These are phyloP conservation scores for Apiospora hydei DNA, from an alignment of 2,329 filamentous ascomycete species.

Conservation along the genomic window DNA sequence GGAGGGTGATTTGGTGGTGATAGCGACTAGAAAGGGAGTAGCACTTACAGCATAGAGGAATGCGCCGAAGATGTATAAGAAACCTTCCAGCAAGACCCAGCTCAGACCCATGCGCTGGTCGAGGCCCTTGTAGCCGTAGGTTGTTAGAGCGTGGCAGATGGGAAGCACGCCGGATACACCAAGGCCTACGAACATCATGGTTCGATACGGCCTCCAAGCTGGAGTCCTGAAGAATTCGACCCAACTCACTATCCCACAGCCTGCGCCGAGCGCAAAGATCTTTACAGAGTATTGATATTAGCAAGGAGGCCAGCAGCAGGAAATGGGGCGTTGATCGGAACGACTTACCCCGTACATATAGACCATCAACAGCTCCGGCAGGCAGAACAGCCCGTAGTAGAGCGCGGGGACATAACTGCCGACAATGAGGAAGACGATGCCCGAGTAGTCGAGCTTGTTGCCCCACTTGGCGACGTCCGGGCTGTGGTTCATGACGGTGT, in stretches of 20 bases:
- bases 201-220: conserved; percentile 82
- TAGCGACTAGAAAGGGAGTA: background rate
- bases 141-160: conserved; percentile 74
- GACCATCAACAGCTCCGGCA: conserved; percentile 66
- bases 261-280: conserved; percentile 81
- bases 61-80: conserved; percentile 86
- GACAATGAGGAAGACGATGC: conserved; percentile 90
- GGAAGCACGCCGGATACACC: conserved; percentile 86
- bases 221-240: conserved; percentile 86
- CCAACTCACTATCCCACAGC: conserved; percentile 79
- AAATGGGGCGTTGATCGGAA: background rate
- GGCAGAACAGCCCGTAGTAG: conserved; percentile 84
- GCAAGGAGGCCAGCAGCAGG: background rate
- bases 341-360: conserved; percentile 79
- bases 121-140: conserved; percentile 73
- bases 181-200: conserved; percentile 87
- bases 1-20: background rate
- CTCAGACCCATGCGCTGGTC: conserved; percentile 78
- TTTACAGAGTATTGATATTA: conserved; percentile 42
- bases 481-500: conserved; percentile 87
- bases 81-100: conserved; percentile 82
- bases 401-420: conserved; percentile 90
- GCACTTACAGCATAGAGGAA: conserved; percentile 78
- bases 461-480: conserved; percentile 79
- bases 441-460: conserved; percentile 93